Evolutionary conservation across 1,139 yeast genomes (phyloP), one percentile per base, ranked within the genome.

Genomic region (Taphrina sp.): DNA sequence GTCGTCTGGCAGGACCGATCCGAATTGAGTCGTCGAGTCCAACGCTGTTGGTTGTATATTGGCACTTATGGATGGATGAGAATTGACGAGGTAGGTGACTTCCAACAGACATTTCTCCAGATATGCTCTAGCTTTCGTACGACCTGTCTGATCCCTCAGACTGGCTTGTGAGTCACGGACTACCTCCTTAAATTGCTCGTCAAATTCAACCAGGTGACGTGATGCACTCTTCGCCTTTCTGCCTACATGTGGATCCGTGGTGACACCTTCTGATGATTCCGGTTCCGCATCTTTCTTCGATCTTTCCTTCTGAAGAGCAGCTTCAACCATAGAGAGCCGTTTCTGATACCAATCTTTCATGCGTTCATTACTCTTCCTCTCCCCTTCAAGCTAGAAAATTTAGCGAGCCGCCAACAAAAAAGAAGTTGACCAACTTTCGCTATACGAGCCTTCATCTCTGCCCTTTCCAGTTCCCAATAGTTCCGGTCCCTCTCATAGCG

Each of bases 401-500:
- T n/a, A n/a, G n/a, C n/a, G n/a, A n/a, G n/a, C n/a, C n/a, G n/a
- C n/a, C n/a, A n/a, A n/a, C n/a, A n/a, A n/a, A n/a, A n/a, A n/a
- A n/a, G n/a, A n/a, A n/a, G n/a, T n/a, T n/a, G 14, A 7, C 2
- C 5, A 19, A 43, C 41, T 42, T 45, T 42, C 16, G 56, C 56
- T 23, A 52, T 52, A n/a, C 46, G 49, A 5, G 56, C 70, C 63
- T 72, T 74, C 80, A 77, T 76, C 61, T 77, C 80, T 10, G 80
- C 77, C 44, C 76, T 68, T 62, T 76, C 80, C 53, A 78, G 67
- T 58, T 75, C 81, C 82, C 82, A 79, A 47, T 76, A 76, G 49
- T 79, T 76, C 46, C 81, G 69, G 60, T 77, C 80, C 52, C 79
- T 74, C 64, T 79, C 83, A 64, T 76, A 77, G 47, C 74, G 73